These are phyloP conservation scores for Serendipita vermifera DNA, from an alignment of 768 basidiomycete genomes.

Conservation along the genomic window DNA sequence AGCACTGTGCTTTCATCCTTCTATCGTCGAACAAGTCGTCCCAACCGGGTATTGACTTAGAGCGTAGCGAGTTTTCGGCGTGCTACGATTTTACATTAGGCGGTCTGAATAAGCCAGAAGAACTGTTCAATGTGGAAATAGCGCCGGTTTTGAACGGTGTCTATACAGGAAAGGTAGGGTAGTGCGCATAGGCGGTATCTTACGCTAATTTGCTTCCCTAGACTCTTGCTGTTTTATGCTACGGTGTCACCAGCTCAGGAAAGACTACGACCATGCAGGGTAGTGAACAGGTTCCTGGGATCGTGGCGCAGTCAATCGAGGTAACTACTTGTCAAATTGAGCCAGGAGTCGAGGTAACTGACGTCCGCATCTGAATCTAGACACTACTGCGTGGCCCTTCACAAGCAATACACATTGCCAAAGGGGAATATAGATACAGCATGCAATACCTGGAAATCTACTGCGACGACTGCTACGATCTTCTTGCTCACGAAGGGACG, in stretches of 20 bases:
- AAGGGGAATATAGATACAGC: conserved; percentile 35
- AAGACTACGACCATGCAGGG: conserved; percentile 95
- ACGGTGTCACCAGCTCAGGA: conserved; percentile 82
- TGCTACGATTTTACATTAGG: no score
- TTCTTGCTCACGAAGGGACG: conserved; percentile 58
- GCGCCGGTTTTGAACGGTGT: no score
- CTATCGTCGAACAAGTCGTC: no score
- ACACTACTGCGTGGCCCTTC: neutral
- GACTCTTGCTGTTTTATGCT: conserved; percentile 82
- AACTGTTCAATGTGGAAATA: no score
- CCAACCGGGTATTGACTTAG: no score
- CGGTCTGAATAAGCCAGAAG: no score
- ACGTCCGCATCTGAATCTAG: neutral
- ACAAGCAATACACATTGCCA: conserved; percentile 21
- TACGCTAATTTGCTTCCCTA: no score
- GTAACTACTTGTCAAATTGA: conserved; percentile 26
- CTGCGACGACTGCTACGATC: conserved; percentile 82
- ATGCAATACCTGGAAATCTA: conserved; percentile 85
- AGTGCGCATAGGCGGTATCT: no score
- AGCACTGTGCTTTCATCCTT: no score
- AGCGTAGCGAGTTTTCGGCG: no score
- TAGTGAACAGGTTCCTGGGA: conserved; percentile 53
- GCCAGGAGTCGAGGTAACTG: no score
- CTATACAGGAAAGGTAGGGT: no score
- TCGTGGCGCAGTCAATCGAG: conserved; percentile 71